A percentile compares a stretch with the other conserved stretches of the same genome.
Evolutionary conservation across 1,139 yeast genomes (phyloP).

Genomic region (Neolecta irregularis): DNA sequence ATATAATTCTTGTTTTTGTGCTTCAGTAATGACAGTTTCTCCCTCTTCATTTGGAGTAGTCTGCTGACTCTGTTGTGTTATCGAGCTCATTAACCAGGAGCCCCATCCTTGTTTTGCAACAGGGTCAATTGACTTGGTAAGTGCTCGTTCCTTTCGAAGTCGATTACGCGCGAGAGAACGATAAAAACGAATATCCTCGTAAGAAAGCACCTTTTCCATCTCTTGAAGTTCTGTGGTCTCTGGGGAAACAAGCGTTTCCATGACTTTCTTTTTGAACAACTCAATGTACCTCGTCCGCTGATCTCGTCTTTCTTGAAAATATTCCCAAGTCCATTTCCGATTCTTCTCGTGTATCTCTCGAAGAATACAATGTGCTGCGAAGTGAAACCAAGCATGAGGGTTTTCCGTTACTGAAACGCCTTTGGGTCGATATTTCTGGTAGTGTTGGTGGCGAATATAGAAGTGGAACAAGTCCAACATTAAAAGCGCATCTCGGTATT

Average conservation of each 20-base stretch:
- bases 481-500: constrained; percentile 68
- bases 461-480: constrained; percentile 72
- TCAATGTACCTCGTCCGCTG: constrained; percentile 53
- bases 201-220: constrained; percentile 46
- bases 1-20: constrained; percentile 52
- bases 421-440: constrained; percentile 54
- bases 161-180: constrained; percentile 63
- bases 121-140: constrained; percentile 7
- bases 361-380: constrained; percentile 57
- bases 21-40: constrained; percentile 27
- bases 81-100: constrained; percentile 28
- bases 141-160: constrained; percentile 39
- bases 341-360: constrained; percentile 70
- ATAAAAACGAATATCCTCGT: constrained; percentile 72
- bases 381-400: constrained; percentile 70
- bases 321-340: constrained; percentile 80
- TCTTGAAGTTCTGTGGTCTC: constrained; percentile 31
- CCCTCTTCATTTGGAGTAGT: constrained; percentile 8
- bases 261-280: constrained; percentile 48
- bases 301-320: constrained; percentile 53
- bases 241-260: constrained; percentile 18
- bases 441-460: constrained; percentile 61
- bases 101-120: constrained; percentile 18
- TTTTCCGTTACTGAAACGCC: constrained; percentile 39
- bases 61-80: constrained; percentile 13